These are phyloP conservation scores for Cercospora citrullina DNA, from an alignment of 2,329 filamentous ascomycete genomes.

Conservation along the genomic window DNA sequence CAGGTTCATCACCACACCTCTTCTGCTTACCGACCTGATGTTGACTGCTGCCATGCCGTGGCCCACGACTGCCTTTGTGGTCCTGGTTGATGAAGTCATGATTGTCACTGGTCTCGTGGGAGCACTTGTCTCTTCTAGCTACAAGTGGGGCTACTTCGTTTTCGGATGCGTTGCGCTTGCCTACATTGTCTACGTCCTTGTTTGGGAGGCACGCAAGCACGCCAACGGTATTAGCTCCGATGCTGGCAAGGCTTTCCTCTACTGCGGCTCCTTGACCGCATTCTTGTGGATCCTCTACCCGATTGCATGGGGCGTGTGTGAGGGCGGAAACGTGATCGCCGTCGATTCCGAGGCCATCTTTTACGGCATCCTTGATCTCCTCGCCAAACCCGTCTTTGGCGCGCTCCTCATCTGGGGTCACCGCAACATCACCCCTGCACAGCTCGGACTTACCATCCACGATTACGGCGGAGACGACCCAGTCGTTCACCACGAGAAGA, in stretches of 20 bases:
- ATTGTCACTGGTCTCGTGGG: constrained; percentile 67
- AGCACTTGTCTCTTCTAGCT: constrained; percentile 60
- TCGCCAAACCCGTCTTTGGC: constrained; percentile 66
- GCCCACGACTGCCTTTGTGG: constrained; percentile 62
- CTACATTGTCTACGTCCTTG: constrained; percentile 62
- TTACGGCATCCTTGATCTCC: constrained; percentile 66
- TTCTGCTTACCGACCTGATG: constrained; percentile 63
- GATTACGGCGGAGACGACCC: constrained; percentile 49
- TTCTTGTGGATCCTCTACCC: constrained; percentile 66
- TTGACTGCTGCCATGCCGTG: constrained; percentile 65
- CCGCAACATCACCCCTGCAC: constrained; percentile 59
- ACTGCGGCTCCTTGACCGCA: constrained; percentile 60
- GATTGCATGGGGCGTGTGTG: constrained; percentile 61
- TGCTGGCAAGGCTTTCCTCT: constrained; percentile 55
- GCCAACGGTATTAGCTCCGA: constrained; percentile 56
- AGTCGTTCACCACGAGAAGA: constrained; percentile 39
- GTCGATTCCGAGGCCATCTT: constrained; percentile 68
- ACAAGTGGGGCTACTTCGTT: constrained; percentile 69
- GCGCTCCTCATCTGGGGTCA: constrained; percentile 63
- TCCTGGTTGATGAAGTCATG: constrained; percentile 66
- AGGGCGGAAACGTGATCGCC: constrained; percentile 66
- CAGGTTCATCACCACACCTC: constrained; percentile 60
- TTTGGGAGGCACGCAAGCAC: constrained; percentile 57
- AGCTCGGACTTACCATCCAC: constrained; percentile 55
- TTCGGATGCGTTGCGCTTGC: constrained; percentile 54